Percentiles rank a stretch among this genome's conserved stretches.
Evolutionary conservation across 768 basidiomycete genomes (phyloP).

Genomic region (Trametes gibbosa): DNA sequence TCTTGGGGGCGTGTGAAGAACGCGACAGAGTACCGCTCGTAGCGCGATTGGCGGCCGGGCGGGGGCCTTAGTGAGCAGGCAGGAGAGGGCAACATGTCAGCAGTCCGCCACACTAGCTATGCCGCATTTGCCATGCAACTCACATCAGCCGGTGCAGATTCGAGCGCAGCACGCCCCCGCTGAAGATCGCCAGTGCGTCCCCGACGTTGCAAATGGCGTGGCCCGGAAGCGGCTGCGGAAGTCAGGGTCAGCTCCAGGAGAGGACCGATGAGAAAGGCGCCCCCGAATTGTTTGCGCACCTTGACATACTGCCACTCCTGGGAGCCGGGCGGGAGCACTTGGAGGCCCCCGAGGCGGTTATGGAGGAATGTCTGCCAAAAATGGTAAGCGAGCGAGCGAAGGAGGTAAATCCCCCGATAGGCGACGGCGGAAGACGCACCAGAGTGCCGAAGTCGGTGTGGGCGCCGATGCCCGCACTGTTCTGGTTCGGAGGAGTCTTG

Average conservation of each 20-base stretch:
- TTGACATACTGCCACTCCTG: slow-evolving; percentile 42
- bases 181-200: slow-evolving; percentile 44
- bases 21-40: slow-evolving; percentile 33
- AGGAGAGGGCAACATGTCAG: neutral
- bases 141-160: slow-evolving; percentile 44
- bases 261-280: neutral
- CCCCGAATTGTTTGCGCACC: slow-evolving; percentile 24
- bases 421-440: slow-evolving; percentile 33
- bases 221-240: slow-evolving; percentile 40
- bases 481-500: slow-evolving; percentile 39
- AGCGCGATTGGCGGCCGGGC: slow-evolving; percentile 33
- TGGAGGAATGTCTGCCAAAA: slow-evolving; percentile 35
- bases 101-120: neutral
- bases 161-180: slow-evolving; percentile 44
- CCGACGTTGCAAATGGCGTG: slow-evolving; percentile 47
- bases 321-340: slow-evolving; percentile 39
- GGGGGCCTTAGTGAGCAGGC: slow-evolving; percentile 34
- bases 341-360: slow-evolving; percentile 46
- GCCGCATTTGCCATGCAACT: slow-evolving; percentile 16
- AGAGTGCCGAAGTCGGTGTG: slow-evolving; percentile 79
- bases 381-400: slow-evolving; percentile 1
- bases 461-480: slow-evolving; percentile 45
- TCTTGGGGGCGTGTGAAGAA: slow-evolving; percentile 37
- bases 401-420: slow-evolving; percentile 2
- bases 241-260: neutral